Base-by-base conservation (phyloP, 345 rosid genomes). In the Nephelium lappaceum region DNA sequence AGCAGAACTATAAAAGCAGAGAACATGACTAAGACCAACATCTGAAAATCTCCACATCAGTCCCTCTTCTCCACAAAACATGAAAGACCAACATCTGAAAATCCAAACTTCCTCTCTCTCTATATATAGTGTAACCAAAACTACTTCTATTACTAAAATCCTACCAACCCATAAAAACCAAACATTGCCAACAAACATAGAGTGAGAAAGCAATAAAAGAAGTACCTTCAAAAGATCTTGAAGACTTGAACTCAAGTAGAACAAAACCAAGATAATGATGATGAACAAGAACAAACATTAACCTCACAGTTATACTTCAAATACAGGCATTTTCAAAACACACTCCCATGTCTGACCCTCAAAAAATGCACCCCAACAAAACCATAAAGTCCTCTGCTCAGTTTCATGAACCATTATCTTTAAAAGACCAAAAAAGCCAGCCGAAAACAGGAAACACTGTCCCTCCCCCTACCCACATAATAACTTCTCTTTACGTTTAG, bases 401-500 rank as follows among this genome's bases (percentile, higher is more conserved):
- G 77, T 75, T 60, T 85, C 68, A 79, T 68, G 81, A 7, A 45
- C 51, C 51, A 45, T 45, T 1, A 77, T 68, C 86, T 82, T 75
- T 73, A 71, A n/a, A 82, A 43, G 68, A 67, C 47, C 8, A 19
- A 16, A 69, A 41, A 43, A 31, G 21, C 39, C 6, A 76, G 67
- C 70, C 41, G 62, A 75, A 71, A 81, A 75, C 82, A 80, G 84
- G 82, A 76, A 67, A 60, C 83, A 51, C 25, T 75, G 88, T 77
- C 85, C 82, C 78, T 83, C 83, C 82, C 73, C 67, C 86, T 72
- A 66, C 87, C 82, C 70, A 24, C 71, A 78, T 70, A 71, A 81
- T 42, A 39, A 83, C 10, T 41, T 57, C 61, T 57, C 5, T 11
- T 68, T 16, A 12, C 25, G 73, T 36, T 42, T 76, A 79, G 41